Evolutionary conservation across 176 grass and related monocot genomes (phyloP).

Genomic region (Triticum dicoccoides): DNA sequence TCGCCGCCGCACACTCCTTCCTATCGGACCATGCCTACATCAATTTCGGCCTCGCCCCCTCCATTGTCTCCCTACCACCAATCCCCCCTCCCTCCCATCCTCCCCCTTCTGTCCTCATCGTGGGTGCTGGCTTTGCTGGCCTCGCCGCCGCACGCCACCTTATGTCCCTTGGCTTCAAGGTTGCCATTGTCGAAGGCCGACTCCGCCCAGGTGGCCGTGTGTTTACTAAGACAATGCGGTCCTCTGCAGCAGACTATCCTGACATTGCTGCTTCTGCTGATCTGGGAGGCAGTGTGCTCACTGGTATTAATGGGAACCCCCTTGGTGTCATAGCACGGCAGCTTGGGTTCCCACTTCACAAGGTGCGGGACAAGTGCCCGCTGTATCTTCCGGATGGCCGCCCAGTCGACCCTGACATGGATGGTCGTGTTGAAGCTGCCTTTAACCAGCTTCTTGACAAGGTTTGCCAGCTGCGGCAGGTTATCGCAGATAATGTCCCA

Average conservation of each 20-base stretch:
- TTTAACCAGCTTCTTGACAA: conserved; percentile 98
- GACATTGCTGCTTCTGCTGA: conserved; percentile 66
- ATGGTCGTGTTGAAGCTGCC: conserved; percentile 66
- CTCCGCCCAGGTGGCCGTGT: conserved; percentile 82
- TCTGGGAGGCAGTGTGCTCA: conserved; percentile 96
- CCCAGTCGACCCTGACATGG: conserved; percentile 70
- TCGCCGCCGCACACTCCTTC: conserved; percentile 73
- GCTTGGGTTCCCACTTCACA: conserved; percentile 90
- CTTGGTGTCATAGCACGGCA: conserved; percentile 84
- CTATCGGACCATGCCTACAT: conserved; percentile 78
- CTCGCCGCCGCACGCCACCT: conserved; percentile 75
- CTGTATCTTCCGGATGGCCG: conserved; percentile 85
- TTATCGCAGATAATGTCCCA: conserved; percentile 56
- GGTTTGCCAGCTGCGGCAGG: conserved; percentile 84
- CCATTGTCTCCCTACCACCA: conserved; percentile 54
- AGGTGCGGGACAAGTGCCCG: conserved; percentile 86
- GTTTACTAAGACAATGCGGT: conserved; percentile 82
- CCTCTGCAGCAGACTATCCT: conserved; percentile 53
- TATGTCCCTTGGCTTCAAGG: conserved; percentile 80
- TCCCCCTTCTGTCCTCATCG: conserved; percentile 65
- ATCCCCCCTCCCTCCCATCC: conserved; percentile 48
- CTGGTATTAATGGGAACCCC: conserved; percentile 94
- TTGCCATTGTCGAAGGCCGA: conserved; percentile 77
- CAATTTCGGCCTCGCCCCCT: conserved; percentile 78
- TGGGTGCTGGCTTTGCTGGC: conserved; percentile 88